phyloP scores from a whole-genome alignment of 257 asterid species.

The Nicotiana undulata region DNA sequence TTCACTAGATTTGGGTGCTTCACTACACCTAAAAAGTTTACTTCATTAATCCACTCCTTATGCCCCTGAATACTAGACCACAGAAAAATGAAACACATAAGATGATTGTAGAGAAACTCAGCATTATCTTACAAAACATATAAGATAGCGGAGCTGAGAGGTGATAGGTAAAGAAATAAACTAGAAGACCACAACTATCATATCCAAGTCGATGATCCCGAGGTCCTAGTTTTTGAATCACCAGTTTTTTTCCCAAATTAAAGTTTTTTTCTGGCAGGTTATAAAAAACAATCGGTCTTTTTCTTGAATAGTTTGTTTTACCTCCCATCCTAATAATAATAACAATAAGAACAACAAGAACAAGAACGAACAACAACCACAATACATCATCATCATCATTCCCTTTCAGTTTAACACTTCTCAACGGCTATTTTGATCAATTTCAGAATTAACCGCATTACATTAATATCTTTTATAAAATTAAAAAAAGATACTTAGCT shows the following conservation, averaged over 20 bases:
- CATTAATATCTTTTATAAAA: neutral
- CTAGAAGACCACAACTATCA: neutral
- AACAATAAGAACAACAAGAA: too few species aligned
- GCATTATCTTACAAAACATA: neutral
- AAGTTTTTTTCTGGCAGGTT: neutral
- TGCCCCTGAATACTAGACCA: slow-evolving; percentile 97
- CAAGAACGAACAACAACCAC: too few species aligned
- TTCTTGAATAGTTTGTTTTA: too few species aligned
- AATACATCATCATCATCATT: too few species aligned
- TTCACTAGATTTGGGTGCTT: slow-evolving; percentile 87
- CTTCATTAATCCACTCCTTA: slow-evolving; percentile 95
- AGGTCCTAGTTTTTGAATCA: neutral
- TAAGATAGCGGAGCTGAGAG: neutral
- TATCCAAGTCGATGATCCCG: neutral
- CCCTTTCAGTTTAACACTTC: too few species aligned
- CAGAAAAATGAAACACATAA: slow-evolving; percentile 23
- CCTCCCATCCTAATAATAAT: too few species aligned
- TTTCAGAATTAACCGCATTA: neutral
- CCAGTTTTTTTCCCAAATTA: neutral
- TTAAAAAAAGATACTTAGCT: neutral
- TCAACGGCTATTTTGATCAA: neutral
- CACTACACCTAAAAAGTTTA: slow-evolving; percentile 71
- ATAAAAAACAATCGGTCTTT: too few species aligned
- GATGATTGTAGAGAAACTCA: neutral
- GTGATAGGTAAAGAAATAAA: neutral